Evolutionary conservation across 768 basidiomycete species (phyloP).

Genomic region (Ephemerocybe angulata): DNA sequence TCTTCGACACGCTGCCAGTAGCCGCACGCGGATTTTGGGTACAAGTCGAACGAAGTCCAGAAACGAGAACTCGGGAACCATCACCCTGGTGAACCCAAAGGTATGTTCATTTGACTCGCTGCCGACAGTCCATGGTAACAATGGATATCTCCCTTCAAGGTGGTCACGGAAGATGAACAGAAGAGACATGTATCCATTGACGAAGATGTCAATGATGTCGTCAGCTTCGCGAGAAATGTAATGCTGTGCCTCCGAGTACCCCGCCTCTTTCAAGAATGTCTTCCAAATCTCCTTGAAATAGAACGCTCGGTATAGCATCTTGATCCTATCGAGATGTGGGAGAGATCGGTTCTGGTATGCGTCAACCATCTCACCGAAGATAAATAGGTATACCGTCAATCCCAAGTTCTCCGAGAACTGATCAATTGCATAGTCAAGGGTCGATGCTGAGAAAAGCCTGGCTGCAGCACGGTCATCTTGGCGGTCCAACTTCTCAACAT

Average conservation of each 20-base stretch:
- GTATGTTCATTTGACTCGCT: not conserved
- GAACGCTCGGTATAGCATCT: not conserved
- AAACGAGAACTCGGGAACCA: not conserved
- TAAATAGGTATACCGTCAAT: slow-evolving; percentile 15
- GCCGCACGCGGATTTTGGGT: not conserved
- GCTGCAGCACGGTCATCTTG: slow-evolving; percentile 36
- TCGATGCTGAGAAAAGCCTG: slow-evolving; percentile 24
- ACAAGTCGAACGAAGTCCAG: not conserved
- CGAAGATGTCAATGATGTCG: not conserved
- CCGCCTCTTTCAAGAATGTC: not conserved
- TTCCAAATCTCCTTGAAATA: not conserved
- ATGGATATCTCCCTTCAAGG: not conserved
- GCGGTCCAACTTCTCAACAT: slow-evolving; percentile 29
- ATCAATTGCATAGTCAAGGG: slow-evolving; percentile 11
- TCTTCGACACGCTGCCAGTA: not conserved
- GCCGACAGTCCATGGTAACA: not conserved
- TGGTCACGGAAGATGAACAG: not conserved
- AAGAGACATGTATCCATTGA: not conserved
- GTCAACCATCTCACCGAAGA: not conserved
- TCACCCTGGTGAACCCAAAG: not conserved
- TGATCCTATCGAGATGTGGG: not conserved
- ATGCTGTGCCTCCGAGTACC: not conserved
- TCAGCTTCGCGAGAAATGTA: not conserved
- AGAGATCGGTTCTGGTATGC: not conserved
- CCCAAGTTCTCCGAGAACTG: not conserved